A percentile compares a stretch with the other conserved stretches of the same genome.
Evolutionary conservation across 129 eudicot species (phyloP).

Genomic region (Gnaphalium uliginosum): DNA sequence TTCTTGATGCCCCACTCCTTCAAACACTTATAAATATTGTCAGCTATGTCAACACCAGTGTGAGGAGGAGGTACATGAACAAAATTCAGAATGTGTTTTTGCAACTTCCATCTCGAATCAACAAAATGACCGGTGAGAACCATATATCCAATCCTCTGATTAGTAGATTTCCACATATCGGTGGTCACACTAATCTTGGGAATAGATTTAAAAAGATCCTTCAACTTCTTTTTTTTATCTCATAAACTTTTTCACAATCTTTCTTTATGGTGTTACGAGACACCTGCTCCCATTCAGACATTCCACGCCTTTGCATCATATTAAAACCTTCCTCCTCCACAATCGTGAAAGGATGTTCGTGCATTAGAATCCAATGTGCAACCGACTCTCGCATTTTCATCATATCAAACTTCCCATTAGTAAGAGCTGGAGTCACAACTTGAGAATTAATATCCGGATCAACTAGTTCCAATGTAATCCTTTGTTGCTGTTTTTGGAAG

Average conservation of each 20-base stretch:
- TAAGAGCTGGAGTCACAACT: slow-evolving; percentile 8
- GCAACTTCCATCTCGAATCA: too few species aligned
- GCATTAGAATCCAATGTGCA: slow-evolving; percentile 19
- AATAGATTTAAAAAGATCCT: background rate
- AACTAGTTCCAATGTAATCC: slow-evolving; percentile 3
- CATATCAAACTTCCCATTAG: slow-evolving; percentile 14
- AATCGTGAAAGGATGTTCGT: background rate
- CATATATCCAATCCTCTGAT: slow-evolving; percentile 14
- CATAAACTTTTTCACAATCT: slow-evolving; percentile 6
- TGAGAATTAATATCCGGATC: background rate
- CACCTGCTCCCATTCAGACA: background rate
- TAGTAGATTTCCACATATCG: slow-evolving; percentile 16
- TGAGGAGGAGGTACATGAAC: too few species aligned
- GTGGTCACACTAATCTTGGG: slow-evolving; percentile 2
- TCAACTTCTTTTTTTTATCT: slow-evolving; percentile 13
- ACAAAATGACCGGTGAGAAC: background rate
- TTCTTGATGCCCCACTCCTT: background rate
- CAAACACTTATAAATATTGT: background rate
- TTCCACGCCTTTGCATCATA: slow-evolving; percentile 10
- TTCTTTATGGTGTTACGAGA: background rate
- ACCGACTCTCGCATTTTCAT: slow-evolving; percentile 1
- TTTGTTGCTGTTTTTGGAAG: slow-evolving; percentile 10
- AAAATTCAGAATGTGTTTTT: too few species aligned
- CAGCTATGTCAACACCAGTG: too few species aligned
- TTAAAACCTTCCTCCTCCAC: slow-evolving; percentile 13